Percentiles rank a stretch among this genome's conserved stretches.
Conservation (phyloP, 495 filamentous ascomycete genomes). For the Pseudevernia furfuracea region DNA sequence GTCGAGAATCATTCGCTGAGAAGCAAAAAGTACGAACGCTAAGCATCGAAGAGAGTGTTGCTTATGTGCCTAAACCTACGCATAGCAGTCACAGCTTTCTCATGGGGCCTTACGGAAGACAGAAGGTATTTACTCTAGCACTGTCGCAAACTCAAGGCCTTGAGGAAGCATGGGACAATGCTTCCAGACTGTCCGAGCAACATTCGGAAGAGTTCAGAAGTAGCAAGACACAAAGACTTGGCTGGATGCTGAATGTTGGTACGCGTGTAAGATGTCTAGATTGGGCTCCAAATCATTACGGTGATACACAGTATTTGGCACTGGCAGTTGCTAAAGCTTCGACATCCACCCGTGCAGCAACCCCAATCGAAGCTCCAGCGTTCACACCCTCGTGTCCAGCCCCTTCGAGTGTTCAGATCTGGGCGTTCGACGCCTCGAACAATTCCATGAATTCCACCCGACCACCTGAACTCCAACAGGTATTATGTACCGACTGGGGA, state of each 20-base stretch:
- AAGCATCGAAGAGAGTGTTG: slow-evolving; percentile 28
- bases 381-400: slow-evolving; percentile 42
- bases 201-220: slow-evolving; percentile 7
- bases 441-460: slow-evolving; percentile 34
- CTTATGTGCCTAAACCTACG: slow-evolving; percentile 38
- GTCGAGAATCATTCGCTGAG: slow-evolving; percentile 33
- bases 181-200: slow-evolving; percentile 13
- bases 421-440: slow-evolving; percentile 41
- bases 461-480: slow-evolving; percentile 39
- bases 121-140: slow-evolving; percentile 36
- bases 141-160: slow-evolving; percentile 38
- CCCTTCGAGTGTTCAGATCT: slow-evolving; percentile 50
- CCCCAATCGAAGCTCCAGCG: slow-evolving; percentile 33
- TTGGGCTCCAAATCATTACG: slow-evolving; percentile 51
- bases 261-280: slow-evolving; percentile 44
- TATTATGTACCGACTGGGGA: slow-evolving; percentile 59
- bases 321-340: slow-evolving; percentile 38
- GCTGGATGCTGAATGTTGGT: slow-evolving; percentile 54
- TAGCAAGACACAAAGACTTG: slow-evolving; percentile 34
- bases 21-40: slow-evolving; percentile 32
- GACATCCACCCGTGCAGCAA: slow-evolving; percentile 30
- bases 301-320: slow-evolving; percentile 48
- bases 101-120: slow-evolving; percentile 43
- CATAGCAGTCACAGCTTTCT: slow-evolving; percentile 39
- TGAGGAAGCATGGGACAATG: slow-evolving; percentile 37